A percentile compares a stretch with the other conserved stretches of the same genome.
Evolutionary conservation across 768 basidiomycete species (phyloP).

Genomic region (Scleroderma citrinum): DNA sequence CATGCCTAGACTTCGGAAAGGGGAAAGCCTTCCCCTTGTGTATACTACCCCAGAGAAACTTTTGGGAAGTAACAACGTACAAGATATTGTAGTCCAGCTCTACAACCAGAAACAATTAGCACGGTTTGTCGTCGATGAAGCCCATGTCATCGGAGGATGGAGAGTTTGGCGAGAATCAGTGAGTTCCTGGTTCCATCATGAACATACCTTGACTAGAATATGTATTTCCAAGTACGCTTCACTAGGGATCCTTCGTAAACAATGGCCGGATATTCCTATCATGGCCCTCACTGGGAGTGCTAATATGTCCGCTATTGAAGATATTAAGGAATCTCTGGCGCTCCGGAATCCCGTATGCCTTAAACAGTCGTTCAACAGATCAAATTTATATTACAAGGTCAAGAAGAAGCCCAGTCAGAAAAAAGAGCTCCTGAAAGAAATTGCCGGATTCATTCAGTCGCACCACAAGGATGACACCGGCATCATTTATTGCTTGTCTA

Average conservation of each 20-base stretch:
- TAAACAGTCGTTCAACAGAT: constrained; percentile 85
- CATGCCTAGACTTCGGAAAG: constrained; percentile 38
- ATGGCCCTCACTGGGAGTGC: constrained; percentile 98
- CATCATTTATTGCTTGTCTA: constrained; percentile 77
- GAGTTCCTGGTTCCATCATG: constrained; percentile 21
- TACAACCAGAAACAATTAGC: constrained; percentile 57
- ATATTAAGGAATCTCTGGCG: constrained; percentile 69
- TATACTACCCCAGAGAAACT: constrained; percentile 94
- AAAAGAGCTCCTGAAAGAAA: constrained; percentile 46
- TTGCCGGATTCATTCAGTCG: constrained; percentile 60
- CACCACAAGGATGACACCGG: constrained; percentile 60
- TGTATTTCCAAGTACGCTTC: constrained; percentile 40
- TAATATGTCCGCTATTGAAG: constrained; percentile 65
- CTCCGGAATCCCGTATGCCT: constrained; percentile 54
- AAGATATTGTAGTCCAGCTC: constrained; percentile 50
- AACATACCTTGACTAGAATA: constrained; percentile 5
- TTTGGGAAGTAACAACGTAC: constrained; percentile 51
- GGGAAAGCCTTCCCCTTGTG: constrained; percentile 56
- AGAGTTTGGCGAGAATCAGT: constrained; percentile 87
- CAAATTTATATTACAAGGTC: constrained; percentile 80
- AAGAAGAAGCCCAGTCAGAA: constrained; percentile 40
- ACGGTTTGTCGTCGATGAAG: constrained; percentile 93
- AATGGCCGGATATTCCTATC: constrained; percentile 78
- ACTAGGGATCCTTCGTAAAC: constrained; percentile 60
- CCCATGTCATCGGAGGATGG: constrained; percentile 93